These are phyloP conservation scores for Phoma sp. DNA, from an alignment of 2,329 filamentous ascomycete genomes.

Conservation along the genomic window DNA sequence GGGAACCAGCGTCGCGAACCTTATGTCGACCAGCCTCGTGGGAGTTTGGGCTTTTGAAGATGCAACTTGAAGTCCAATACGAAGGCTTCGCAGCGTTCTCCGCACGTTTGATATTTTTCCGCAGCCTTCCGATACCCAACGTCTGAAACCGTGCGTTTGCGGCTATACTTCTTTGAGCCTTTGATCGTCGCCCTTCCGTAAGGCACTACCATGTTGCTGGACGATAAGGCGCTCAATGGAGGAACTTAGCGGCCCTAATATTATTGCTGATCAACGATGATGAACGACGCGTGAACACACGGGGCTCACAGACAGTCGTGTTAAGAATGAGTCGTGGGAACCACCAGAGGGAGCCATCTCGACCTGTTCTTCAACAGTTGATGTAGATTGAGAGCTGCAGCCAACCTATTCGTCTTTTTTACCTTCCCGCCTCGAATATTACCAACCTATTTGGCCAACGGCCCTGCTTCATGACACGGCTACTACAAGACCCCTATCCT, in stretches of 20 bases:
- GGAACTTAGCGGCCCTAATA: constrained; percentile 2
- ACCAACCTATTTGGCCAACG: background rate
- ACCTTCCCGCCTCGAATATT: background rate
- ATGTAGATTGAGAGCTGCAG: background rate
- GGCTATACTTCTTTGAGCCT: background rate
- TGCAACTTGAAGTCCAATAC: background rate
- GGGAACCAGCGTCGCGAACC: background rate
- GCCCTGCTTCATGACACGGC: background rate
- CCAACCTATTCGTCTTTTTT: background rate
- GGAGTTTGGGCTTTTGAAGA: background rate
- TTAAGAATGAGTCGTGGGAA: background rate
- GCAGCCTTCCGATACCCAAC: constrained; percentile 8
- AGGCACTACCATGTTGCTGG: background rate
- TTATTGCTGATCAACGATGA: background rate
- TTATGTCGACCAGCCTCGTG: background rate
- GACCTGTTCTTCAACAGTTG: background rate
- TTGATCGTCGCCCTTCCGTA: background rate
- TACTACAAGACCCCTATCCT: constrained; percentile 18
- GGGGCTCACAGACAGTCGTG: background rate
- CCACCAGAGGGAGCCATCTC: background rate
- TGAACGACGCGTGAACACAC: background rate
- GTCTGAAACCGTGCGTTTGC: constrained; percentile 12
- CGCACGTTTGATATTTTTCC: constrained; percentile 2
- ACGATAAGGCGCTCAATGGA: background rate
- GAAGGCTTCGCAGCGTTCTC: constrained; percentile 1